Conservation (phyloP, 495 filamentous ascomycete genomes). For the Immersiella caudata region DNA sequence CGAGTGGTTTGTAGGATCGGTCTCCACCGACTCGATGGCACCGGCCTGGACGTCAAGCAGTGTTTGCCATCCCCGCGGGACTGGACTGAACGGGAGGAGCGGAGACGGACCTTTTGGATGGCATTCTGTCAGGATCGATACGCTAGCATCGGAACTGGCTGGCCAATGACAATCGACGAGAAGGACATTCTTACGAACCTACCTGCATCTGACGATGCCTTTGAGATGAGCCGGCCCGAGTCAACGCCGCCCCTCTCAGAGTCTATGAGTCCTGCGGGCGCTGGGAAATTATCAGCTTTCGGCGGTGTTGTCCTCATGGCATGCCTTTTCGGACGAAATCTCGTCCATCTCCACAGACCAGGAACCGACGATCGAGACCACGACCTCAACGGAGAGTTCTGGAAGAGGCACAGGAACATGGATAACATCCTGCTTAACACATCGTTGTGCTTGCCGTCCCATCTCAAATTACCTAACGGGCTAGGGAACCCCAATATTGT, state of each 20-base stretch:
- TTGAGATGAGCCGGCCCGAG: conserved; percentile 73
- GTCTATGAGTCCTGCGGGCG: conserved; percentile 71
- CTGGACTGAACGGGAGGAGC: conserved; percentile 91
- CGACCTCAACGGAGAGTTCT: conserved; percentile 92
- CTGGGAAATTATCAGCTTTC: conserved; percentile 72
- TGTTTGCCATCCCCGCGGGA: conserved; percentile 82
- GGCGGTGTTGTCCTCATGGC: conserved; percentile 83
- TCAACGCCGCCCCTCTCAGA: conserved; percentile 69
- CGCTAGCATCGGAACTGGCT: conserved; percentile 95
- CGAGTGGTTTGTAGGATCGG: conserved; percentile 63
- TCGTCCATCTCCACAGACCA: conserved; percentile 90
- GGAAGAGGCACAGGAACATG: conserved; percentile 87
- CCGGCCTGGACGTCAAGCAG: conserved; percentile 90
- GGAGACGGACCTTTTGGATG: conserved; percentile 93
- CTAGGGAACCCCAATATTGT: conserved; percentile 83
- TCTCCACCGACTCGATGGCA: conserved; percentile 83
- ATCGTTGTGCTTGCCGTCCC: conserved; percentile 77
- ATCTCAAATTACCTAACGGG: conserved; percentile 78
- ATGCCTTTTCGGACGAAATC: conserved; percentile 89
- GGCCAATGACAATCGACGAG: conserved; percentile 94
- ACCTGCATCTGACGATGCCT: conserved; percentile 85
- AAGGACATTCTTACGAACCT: conserved; percentile 87
- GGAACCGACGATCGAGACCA: conserved; percentile 78
- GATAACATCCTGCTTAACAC: conserved; percentile 90
- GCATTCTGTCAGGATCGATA: conserved; percentile 87